phyloP scores from a whole-genome alignment of 108 stramenopile genomes.

The Seminavis robusta region DNA sequence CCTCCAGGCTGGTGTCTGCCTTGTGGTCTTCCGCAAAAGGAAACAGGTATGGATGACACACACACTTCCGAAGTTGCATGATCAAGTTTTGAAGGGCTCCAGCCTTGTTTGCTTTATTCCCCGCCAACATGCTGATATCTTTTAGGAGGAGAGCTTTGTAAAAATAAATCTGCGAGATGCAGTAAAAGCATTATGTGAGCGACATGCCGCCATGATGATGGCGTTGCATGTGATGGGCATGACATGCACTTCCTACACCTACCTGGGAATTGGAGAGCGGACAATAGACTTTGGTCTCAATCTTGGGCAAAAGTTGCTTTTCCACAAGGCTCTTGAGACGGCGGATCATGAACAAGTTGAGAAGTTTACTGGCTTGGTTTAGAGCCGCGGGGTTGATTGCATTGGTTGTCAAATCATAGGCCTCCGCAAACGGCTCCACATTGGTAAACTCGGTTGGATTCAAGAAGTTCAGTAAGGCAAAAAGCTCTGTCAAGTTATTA shows the following conservation, averaged over 20 bases:
- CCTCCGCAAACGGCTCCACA: constrained; percentile 61
- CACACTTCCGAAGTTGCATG: constrained; percentile 80
- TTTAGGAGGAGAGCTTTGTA: constrained; percentile 71
- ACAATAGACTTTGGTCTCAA: constrained; percentile 65
- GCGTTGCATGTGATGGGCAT: no score
- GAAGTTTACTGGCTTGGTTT: constrained; percentile 53
- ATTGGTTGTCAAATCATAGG: constrained; percentile 74
- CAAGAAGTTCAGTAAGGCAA: constrained; percentile 65
- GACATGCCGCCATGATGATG: constrained; percentile 31
- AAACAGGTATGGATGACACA: constrained; percentile 73
- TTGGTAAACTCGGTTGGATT: constrained; percentile 56
- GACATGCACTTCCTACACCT: no score
- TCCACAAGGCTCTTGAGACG: constrained; percentile 71
- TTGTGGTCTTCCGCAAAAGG: constrained; percentile 70
- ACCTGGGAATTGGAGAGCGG: no score
- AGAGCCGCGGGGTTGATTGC: constrained; percentile 52
- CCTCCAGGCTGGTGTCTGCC: constrained; percentile 40
- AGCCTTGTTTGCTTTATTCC: constrained; percentile 1
- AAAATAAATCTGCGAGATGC: constrained; percentile 47
- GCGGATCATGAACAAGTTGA: constrained; percentile 68
- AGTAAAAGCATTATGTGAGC: no score
- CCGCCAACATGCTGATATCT: constrained; percentile 33
- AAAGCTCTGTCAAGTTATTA: constrained; percentile 81
- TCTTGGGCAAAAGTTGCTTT: constrained; percentile 59
- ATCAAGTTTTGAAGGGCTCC: constrained; percentile 47